phyloP scores from a whole-genome alignment of 805 yeast genomes.

The Yarrowia alimentaria region DNA sequence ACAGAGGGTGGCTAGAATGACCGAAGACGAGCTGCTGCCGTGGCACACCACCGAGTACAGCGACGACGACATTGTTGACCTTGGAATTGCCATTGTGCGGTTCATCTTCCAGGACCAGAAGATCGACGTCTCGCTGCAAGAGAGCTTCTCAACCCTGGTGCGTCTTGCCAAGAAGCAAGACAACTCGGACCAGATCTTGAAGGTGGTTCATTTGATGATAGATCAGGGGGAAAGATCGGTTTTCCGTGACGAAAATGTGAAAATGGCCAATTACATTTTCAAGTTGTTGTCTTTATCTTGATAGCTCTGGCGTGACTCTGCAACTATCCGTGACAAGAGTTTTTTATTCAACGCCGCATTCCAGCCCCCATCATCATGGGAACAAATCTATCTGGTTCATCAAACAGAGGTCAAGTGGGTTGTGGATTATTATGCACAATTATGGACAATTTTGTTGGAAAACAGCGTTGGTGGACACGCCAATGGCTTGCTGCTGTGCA shows the following conservation, averaged over 20 bases:
- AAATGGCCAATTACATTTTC: slow-evolving; percentile 19
- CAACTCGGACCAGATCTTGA: not conserved
- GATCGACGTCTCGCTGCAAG: slow-evolving; percentile 1
- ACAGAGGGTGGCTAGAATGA: not conserved
- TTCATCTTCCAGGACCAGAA: slow-evolving; percentile 5
- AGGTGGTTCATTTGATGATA: slow-evolving; percentile 2
- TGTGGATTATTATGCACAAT: too few relatives aligned
- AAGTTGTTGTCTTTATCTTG: not conserved
- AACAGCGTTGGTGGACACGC: too few relatives aligned
- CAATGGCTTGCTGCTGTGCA: too few relatives aligned
- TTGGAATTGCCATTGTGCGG: slow-evolving; percentile 6
- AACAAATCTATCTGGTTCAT: too few relatives aligned
- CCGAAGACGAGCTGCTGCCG: slow-evolving; percentile 9
- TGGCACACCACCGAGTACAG: slow-evolving; percentile 5
- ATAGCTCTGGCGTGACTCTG: too few relatives aligned
- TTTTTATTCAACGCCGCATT: too few relatives aligned
- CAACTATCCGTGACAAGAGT: too few relatives aligned
- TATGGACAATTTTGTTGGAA: too few relatives aligned
- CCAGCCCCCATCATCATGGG: too few relatives aligned
- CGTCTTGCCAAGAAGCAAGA: not conserved
- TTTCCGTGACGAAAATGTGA: slow-evolving; percentile 14
- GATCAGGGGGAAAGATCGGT: slow-evolving; percentile 1
- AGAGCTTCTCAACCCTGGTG: not conserved
- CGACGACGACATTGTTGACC: slow-evolving; percentile 1
- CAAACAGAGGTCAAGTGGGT: too few relatives aligned